Percentiles rank a stretch among this genome's conserved stretches.
Conservation (phyloP, 495 filamentous ascomycete species). For the Elasticomyces elasticus region DNA sequence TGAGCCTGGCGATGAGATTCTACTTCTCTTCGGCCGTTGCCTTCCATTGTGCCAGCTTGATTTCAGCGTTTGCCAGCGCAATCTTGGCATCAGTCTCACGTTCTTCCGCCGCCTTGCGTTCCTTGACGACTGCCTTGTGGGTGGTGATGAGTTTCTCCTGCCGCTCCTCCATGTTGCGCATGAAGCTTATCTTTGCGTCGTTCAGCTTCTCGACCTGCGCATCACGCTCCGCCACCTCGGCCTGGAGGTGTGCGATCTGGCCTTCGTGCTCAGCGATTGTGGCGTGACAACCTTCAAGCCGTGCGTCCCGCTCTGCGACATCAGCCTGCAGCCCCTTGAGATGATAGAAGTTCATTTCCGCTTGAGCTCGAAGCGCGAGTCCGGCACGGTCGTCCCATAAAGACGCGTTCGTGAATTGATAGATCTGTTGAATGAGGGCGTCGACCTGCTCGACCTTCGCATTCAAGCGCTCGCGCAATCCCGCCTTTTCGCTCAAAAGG, state of each 20-base stretch:
- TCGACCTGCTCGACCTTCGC: background rate
- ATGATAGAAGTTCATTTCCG: background rate
- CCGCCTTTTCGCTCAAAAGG: background rate
- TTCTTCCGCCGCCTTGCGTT: background rate
- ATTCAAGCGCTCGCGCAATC: background rate
- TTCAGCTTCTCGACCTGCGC: background rate
- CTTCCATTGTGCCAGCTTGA: background rate
- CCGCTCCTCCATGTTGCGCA: constrained; percentile 1
- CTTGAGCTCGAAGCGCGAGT: background rate
- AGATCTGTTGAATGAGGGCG: background rate
- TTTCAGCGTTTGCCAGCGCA: background rate
- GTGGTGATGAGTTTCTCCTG: background rate
- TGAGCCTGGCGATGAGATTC: background rate
- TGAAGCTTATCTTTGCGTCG: background rate
- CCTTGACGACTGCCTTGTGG: background rate
- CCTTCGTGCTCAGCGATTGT: background rate
- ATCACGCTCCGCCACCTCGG: background rate
- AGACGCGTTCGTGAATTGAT: background rate
- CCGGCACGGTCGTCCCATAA: background rate
- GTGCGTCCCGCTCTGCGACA: background rate
- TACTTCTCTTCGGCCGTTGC: background rate
- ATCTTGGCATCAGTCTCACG: background rate
- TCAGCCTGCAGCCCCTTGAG: background rate
- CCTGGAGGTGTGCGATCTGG: background rate
- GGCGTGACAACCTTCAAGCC: too few species aligned